phyloP scores from a whole-genome alignment of 2,329 filamentous ascomycete genomes.

The Diaporthe longicolla region DNA sequence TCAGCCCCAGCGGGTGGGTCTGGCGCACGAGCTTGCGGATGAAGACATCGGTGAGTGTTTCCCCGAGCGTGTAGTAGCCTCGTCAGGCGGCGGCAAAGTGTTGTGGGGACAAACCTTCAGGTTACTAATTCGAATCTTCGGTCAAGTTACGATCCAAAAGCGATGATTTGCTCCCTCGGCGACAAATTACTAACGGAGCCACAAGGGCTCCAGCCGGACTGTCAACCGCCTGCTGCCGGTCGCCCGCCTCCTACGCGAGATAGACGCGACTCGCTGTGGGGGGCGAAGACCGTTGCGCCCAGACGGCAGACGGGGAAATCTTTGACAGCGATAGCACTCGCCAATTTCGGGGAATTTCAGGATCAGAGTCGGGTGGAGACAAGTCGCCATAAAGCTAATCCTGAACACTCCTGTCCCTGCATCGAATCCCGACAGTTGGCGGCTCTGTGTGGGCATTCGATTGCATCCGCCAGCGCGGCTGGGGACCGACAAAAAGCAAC shows the following conservation, averaged over 20 bases:
- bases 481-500: constrained; percentile 22
- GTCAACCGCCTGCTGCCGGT: constrained; percentile 42
- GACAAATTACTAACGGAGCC: constrained; percentile 32
- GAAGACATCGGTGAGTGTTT: constrained; percentile 90
- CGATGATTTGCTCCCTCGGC: constrained; percentile 61
- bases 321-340: constrained; percentile 28
- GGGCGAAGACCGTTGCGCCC: constrained; percentile 37
- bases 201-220: constrained; percentile 46
- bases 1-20: constrained; percentile 94
- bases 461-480: constrained; percentile 13
- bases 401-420: constrained; percentile 20
- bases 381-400: constrained; percentile 31
- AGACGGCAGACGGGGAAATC: constrained; percentile 41
- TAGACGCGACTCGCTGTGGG: constrained; percentile 16
- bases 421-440: constrained; percentile 7
- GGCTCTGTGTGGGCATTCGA: constrained; percentile 18
- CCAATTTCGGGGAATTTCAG: constrained; percentile 37
- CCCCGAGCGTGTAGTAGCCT: constrained; percentile 12
- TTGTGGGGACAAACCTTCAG: constrained; percentile 4
- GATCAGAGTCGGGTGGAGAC: constrained; percentile 30
- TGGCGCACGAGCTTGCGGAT: constrained; percentile 91
- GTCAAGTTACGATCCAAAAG: constrained; percentile 76
- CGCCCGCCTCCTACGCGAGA: constrained; percentile 10
- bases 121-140: constrained; percentile 47
- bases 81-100: constrained; percentile 16